Conservation (phyloP, 2,329 filamentous ascomycete genomes). For the Aspergillus sergii region DNA sequence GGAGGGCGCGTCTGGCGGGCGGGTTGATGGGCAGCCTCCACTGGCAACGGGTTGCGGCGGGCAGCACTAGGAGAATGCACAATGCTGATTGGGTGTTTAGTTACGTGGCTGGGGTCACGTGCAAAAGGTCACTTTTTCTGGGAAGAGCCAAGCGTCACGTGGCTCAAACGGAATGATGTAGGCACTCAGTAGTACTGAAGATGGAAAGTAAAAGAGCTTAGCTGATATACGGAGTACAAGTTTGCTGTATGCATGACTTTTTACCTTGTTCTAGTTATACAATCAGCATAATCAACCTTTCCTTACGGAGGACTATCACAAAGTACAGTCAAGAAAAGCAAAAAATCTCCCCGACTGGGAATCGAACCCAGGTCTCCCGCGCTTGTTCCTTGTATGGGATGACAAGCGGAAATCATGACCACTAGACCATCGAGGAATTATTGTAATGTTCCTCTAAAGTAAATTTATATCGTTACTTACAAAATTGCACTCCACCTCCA, state of each 20-base stretch:
- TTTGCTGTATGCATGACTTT: too few species aligned
- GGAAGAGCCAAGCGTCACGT: too few species aligned
- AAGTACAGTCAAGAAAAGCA: not conserved
- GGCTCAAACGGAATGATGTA: too few species aligned
- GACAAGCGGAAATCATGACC: conserved; percentile 21
- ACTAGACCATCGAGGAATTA: conserved; percentile 25
- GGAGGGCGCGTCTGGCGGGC: conserved; percentile 10
- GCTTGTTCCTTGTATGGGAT: conserved; percentile 11
- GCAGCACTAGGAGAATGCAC: not conserved
- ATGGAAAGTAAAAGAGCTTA: too few species aligned
- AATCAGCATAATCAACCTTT: too few species aligned
- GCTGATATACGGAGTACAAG: too few species aligned
- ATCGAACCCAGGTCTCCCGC: conserved; percentile 18
- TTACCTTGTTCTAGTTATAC: too few species aligned
- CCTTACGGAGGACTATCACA: not conserved
- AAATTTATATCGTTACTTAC: not conserved
- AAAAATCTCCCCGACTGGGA: conserved; percentile 15
- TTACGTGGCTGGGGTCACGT: conserved; percentile 36
- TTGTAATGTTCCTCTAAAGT: too few species aligned
- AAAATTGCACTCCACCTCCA: not conserved
- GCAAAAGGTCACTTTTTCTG: not conserved
- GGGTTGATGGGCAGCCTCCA: conserved; percentile 18
- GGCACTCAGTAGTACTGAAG: too few species aligned
- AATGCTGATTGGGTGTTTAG: conserved; percentile 15
- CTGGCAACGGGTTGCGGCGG: conserved; percentile 5